Conservation (phyloP, 2,329 filamentous ascomycete species). For the Arthrobotrys sinensis region DNA sequence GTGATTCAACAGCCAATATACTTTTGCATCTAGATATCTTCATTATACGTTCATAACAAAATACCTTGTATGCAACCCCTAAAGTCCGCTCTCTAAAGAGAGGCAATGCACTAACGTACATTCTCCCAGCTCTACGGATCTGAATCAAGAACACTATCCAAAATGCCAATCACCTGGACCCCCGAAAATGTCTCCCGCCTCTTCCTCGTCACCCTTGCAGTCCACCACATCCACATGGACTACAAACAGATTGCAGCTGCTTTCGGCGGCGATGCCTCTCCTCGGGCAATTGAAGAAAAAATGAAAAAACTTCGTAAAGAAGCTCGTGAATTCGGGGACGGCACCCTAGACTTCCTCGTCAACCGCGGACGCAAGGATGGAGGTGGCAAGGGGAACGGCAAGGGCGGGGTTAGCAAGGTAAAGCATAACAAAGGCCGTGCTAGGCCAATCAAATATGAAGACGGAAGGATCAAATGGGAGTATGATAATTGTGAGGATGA, state of each 20-base stretch:
- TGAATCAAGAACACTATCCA: background rate
- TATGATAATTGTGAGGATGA: constrained; percentile 61
- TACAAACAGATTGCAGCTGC: constrained; percentile 59
- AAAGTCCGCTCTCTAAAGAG: background rate
- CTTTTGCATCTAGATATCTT: background rate
- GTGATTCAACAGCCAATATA: constrained; percentile 13
- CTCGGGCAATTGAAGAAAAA: constrained; percentile 60
- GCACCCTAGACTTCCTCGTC: constrained; percentile 53
- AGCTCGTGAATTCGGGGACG: constrained; percentile 53
- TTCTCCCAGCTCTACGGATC: background rate
- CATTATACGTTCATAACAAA: background rate
- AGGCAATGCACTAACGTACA: background rate
- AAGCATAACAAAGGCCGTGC: constrained; percentile 53
- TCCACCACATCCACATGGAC: constrained; percentile 61
- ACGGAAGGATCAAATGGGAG: constrained; percentile 56
- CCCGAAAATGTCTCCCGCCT: constrained; percentile 60
- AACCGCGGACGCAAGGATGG: constrained; percentile 45
- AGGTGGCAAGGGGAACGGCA: constrained; percentile 35
- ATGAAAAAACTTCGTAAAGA: constrained; percentile 61
- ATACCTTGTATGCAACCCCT: background rate
- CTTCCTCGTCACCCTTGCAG: constrained; percentile 56
- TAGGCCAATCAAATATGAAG: constrained; percentile 53
- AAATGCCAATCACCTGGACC: constrained; percentile 61
- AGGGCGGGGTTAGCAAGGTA: constrained; percentile 24
- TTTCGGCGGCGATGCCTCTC: constrained; percentile 58